These are phyloP conservation scores for Sclerotinia spermophila DNA, from an alignment of 2,329 filamentous ascomycete genomes.

Conservation along the genomic window DNA sequence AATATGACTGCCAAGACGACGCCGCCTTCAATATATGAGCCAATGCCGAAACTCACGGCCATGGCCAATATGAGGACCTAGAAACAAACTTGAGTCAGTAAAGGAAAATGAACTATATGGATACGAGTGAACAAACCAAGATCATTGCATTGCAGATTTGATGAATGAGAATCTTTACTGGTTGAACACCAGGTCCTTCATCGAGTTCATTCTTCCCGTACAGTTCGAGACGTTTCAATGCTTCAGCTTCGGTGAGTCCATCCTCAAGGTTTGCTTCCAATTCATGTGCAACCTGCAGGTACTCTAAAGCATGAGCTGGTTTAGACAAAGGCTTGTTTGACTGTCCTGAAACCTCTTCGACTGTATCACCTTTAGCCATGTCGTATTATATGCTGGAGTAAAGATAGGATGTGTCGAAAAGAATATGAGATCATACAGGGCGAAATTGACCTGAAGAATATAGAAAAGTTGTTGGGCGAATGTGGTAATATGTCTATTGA, in stretches of 20 bases:
- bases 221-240: slow-evolving; percentile 50
- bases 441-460: background rate
- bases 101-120: background rate
- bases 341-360: slow-evolving; percentile 43
- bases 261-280: slow-evolving; percentile 53
- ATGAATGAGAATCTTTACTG: slow-evolving; percentile 59
- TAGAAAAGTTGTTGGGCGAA: background rate
- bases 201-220: slow-evolving; percentile 63
- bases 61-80: slow-evolving; percentile 54
- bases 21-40: slow-evolving; percentile 58
- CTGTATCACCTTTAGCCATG: background rate
- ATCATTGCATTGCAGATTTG: slow-evolving; percentile 70
- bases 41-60: slow-evolving; percentile 54
- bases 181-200: slow-evolving; percentile 55
- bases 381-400: background rate
- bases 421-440: slow-evolving; percentile 13
- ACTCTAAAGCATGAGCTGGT: slow-evolving; percentile 61
- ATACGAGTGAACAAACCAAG: slow-evolving; percentile 42
- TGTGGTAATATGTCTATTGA: background rate
- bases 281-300: slow-evolving; percentile 50
- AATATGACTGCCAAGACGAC: slow-evolving; percentile 55
- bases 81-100: slow-evolving; percentile 34
- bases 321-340: slow-evolving; percentile 52
- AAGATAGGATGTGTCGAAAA: slow-evolving; percentile 11
- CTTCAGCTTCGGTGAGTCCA: slow-evolving; percentile 55